Conservation (phyloP, 495 filamentous ascomycete species). For the Penicillium dipodomyicola region DNA sequence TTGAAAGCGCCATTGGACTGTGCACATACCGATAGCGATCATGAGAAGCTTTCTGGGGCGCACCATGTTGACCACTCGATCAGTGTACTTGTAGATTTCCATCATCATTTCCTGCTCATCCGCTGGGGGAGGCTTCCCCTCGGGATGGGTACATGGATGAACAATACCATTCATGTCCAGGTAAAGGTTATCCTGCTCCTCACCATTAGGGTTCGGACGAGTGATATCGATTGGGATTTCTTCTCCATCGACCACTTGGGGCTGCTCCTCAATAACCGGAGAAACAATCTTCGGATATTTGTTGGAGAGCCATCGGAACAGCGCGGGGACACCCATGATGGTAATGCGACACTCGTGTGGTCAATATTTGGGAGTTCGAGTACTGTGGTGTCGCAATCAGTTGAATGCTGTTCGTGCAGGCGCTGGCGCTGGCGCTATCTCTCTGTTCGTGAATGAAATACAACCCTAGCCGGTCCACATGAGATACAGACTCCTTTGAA, state of each 20-base stretch:
- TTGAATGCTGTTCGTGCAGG: background rate
- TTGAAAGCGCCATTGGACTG: slow-evolving; percentile 4
- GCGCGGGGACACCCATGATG: slow-evolving; percentile 90
- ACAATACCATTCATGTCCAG: slow-evolving; percentile 99
- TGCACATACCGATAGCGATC: slow-evolving; percentile 88
- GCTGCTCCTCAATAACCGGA: slow-evolving; percentile 79
- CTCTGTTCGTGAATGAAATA: background rate
- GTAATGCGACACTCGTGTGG: slow-evolving; percentile 20
- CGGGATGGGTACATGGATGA: slow-evolving; percentile 97
- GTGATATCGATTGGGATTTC: slow-evolving; percentile 80
- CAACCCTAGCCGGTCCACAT: background rate
- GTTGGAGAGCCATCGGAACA: slow-evolving; percentile 89
- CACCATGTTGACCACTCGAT: slow-evolving; percentile 97
- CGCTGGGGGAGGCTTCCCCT: slow-evolving; percentile 84
- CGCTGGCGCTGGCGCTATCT: background rate
- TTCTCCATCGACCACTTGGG: slow-evolving; percentile 73
- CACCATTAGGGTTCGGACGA: slow-evolving; percentile 91
- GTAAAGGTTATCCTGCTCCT: slow-evolving; percentile 97
- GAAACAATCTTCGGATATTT: slow-evolving; percentile 97
- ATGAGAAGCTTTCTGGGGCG: slow-evolving; percentile 91
- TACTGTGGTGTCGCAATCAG: slow-evolving; percentile 8
- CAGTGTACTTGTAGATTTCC: slow-evolving; percentile 94
- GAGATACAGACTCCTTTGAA: background rate
- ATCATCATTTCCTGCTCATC: slow-evolving; percentile 99
- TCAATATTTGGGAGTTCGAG: background rate